phyloP scores from a whole-genome alignment of 139 green algal genomes.

The Coelastrella sp. region DNA sequence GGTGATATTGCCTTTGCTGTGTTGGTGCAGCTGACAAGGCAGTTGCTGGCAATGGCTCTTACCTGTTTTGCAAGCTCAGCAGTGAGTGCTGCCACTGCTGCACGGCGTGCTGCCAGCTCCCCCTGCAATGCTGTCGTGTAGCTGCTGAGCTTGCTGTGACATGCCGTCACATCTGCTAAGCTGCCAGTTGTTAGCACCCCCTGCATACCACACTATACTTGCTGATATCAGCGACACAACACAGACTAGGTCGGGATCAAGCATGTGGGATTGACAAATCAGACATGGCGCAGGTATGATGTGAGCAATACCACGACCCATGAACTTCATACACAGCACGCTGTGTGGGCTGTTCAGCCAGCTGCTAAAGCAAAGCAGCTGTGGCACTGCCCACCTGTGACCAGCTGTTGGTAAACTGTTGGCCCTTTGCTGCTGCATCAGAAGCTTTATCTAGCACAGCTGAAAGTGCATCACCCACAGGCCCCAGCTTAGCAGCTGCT shows the following conservation, averaged over 20 bases:
- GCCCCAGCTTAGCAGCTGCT: slow-evolving; percentile 1
- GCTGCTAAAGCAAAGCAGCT: slow-evolving; percentile 12
- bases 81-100: slow-evolving; percentile 47
- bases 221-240: not conserved
- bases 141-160: slow-evolving; percentile 22
- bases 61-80: slow-evolving; percentile 42
- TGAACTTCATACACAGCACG: not conserved
- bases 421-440: not conserved
- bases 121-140: slow-evolving; percentile 34
- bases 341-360: not conserved
- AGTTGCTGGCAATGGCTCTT: not conserved
- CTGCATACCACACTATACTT: slow-evolving; percentile 16
- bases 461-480: slow-evolving; percentile 23
- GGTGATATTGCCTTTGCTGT: not conserved
- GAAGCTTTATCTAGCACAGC: not conserved
- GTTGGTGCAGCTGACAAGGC: too few species aligned
- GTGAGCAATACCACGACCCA: not conserved
- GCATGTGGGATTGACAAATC: too few species aligned
- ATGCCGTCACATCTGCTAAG: slow-evolving; percentile 28
- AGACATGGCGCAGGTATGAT: too few species aligned
- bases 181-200: slow-evolving; percentile 25
- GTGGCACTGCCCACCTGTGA: slow-evolving; percentile 13
- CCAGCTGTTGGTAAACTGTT: slow-evolving; percentile 42
- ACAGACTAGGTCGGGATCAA: too few species aligned
- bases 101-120: slow-evolving; percentile 45